phyloP scores from a whole-genome alignment of 768 basidiomycete species.

The Rhodotorula babjevae region DNA sequence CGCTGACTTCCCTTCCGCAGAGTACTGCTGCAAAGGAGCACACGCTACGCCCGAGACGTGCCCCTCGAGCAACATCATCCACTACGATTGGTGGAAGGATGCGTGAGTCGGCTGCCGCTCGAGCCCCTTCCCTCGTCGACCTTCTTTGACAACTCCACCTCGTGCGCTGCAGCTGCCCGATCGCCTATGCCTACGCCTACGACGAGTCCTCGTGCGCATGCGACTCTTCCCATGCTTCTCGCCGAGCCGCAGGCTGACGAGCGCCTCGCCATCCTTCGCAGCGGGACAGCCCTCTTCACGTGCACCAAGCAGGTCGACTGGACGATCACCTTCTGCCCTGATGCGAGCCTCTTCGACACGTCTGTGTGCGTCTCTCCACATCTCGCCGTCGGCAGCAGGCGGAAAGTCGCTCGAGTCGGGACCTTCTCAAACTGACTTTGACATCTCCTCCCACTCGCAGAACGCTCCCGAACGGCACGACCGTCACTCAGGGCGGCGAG shows the following conservation, averaged over 20 bases:
- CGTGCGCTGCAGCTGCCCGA: neutral
- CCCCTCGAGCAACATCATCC: conserved; percentile 5
- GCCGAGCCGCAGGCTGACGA: too few relatives aligned
- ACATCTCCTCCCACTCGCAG: neutral
- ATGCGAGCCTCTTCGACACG: neutral
- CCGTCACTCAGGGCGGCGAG: neutral
- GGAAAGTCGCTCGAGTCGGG: too few relatives aligned
- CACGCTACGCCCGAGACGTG: conserved; percentile 6
- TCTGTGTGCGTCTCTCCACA: conserved; percentile 1
- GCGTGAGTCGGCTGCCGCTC: conserved; percentile 9
- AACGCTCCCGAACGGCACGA: conserved; percentile 9
- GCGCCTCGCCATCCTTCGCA: neutral
- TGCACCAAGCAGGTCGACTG: conserved; percentile 11
- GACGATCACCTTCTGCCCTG: conserved; percentile 14
- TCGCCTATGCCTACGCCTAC: neutral
- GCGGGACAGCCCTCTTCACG: conserved; percentile 13
- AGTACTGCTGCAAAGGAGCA: conserved; percentile 30
- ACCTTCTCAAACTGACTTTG: neutral
- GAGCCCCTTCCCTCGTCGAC: too few relatives aligned
- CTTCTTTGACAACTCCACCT: too few relatives aligned
- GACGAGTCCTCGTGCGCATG: conserved; percentile 2
- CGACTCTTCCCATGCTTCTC: too few relatives aligned
- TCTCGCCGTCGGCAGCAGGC: too few relatives aligned
- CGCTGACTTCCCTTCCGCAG: neutral
- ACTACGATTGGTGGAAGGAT: conserved; percentile 23